Percentiles rank a stretch among this genome's conserved stretches.
phyloP scores from a whole-genome alignment of 73 alveolate species.

The Blepharisma stoltei region DNA sequence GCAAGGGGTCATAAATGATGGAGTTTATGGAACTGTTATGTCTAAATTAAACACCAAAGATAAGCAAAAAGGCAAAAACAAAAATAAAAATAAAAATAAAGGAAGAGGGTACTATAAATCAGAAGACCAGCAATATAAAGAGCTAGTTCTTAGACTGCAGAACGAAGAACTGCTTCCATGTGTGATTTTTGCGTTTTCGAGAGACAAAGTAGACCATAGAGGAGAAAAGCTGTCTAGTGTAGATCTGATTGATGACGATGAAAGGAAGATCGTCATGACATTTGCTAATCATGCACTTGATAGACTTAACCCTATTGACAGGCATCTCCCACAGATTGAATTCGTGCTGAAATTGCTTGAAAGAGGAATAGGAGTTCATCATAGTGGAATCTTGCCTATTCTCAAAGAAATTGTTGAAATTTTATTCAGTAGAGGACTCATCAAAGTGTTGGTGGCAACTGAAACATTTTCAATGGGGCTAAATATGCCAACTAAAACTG shows the following conservation, averaged over 20 bases:
- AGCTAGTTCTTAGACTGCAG: conserved; percentile 57
- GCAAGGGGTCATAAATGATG: conserved; percentile 44
- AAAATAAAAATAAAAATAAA: conserved; percentile 36
- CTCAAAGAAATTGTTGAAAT: conserved; percentile 94
- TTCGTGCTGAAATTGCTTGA: conserved; percentile 66
- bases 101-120: conserved; percentile 9
- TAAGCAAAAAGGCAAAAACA: conserved; percentile 46
- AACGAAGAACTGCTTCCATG: conserved; percentile 86
- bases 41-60: conserved; percentile 34
- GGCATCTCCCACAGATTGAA: conserved; percentile 74
- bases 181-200: conserved; percentile 88
- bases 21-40: conserved; percentile 31
- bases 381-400: conserved; percentile 93
- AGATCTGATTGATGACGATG: conserved; percentile 47
- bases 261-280: conserved; percentile 56
- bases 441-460: conserved; percentile 97
- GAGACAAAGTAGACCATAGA: conserved; percentile 72
- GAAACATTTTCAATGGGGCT: conserved; percentile 99
- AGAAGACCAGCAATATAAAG: conserved; percentile 42
- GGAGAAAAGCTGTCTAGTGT: conserved; percentile 58
- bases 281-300: conserved; percentile 68
- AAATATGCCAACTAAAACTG: conserved; percentile 99
- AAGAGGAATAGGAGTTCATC: conserved; percentile 96
- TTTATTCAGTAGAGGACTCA: conserved; percentile 85
- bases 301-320: conserved; percentile 70